Base-by-base conservation (phyloP, 2,329 filamentous ascomycete species). In the Nemania sp. region DNA sequence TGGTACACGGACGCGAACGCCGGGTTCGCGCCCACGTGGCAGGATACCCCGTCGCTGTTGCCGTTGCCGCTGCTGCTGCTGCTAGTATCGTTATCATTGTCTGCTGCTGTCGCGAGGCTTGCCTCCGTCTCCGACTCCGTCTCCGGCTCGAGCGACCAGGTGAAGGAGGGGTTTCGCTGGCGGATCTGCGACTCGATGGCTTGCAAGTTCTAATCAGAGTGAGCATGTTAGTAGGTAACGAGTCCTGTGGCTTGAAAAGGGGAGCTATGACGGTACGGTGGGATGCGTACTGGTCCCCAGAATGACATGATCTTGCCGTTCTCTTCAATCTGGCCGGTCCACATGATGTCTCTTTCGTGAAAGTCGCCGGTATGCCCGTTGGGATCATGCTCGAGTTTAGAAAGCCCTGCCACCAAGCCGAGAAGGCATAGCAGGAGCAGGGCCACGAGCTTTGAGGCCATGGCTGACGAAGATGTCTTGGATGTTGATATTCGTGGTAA, bases 1-100 rank as follows among this genome's bases (percentile, higher is more conserved):
- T 57, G 54, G 36, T 52, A 60, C 15, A 56, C 57, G 20, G 59
- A 60, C 5, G 59, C 59, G 26, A 42, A 56, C 8, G 42, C 6
- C n/a, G 45, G 49, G 11, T 42, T 14, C 54, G 44, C 55, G 20
- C 44, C 9, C 14, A 53, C n/a, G 5, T 55, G 19, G 37, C 57
- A 55, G 6, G 12, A 55, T 47, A 9, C n/a, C 9, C n/a, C 28
- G 6, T 56, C 34, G 22, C 24, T 11, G 28, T 50, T 37, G 19
- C 15, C 37, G 2, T 34, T 37, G n/a, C 17, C 39, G 4, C 8
- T n/a, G n/a, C n/a, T n/a, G n/a, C n/a, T n/a, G n/a, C n/a, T n/a
- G n/a, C n/a, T n/a, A n/a, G n/a, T n/a, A n/a, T n/a, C n/a, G n/a
- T n/a, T n/a, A n/a, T n/a, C n/a, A n/a, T n/a, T n/a, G n/a, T n/a